A percentile compares a stretch with the other conserved stretches of the same genome.
These are phyloP conservation scores for Chamaecrista fasciculata DNA, from an alignment of 306 rosid genomes.

Conservation along the genomic window DNA sequence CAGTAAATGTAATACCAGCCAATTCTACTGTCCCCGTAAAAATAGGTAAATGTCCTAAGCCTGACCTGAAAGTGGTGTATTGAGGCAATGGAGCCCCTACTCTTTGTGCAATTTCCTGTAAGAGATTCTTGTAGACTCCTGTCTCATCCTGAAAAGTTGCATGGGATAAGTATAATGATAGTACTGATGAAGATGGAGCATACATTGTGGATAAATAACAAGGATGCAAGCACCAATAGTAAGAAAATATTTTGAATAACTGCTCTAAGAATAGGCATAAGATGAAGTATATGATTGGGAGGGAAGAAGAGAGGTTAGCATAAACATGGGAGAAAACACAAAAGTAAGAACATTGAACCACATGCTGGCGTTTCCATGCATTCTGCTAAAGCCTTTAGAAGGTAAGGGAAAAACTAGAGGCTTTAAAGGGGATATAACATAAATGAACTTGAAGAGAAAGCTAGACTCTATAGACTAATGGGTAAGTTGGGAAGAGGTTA, in stretches of 20 bases:
- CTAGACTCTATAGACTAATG: background rate
- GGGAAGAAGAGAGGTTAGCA: background rate
- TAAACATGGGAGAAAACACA: slow-evolving; percentile 10
- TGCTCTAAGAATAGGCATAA: background rate
- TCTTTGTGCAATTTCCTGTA: slow-evolving; percentile 92
- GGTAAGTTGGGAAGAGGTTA: background rate
- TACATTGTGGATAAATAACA: background rate
- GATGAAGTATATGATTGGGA: background rate
- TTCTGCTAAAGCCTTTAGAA: background rate
- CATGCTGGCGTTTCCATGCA: background rate
- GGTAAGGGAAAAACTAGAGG: background rate
- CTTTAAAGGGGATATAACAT: background rate
- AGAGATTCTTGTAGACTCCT: slow-evolving; percentile 89
- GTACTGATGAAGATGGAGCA: background rate
- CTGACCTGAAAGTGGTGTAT: slow-evolving; percentile 84
- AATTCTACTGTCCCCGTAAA: slow-evolving; percentile 90
- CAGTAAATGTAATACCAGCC: slow-evolving; percentile 86
- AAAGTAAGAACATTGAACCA: background rate
- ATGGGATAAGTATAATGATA: slow-evolving; percentile 29
- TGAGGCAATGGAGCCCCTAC: slow-evolving; percentile 95
- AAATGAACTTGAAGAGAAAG: slow-evolving; percentile 3
- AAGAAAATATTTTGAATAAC: slow-evolving; percentile 2
- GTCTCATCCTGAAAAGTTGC: slow-evolving; percentile 68
- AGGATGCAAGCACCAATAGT: background rate
- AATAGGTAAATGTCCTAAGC: slow-evolving; percentile 90